Evolutionary conservation across 2,329 filamentous ascomycete species (phyloP), one percentile per base, ranked within the genome.

Genomic region (Zasmidium citrigriseum): DNA sequence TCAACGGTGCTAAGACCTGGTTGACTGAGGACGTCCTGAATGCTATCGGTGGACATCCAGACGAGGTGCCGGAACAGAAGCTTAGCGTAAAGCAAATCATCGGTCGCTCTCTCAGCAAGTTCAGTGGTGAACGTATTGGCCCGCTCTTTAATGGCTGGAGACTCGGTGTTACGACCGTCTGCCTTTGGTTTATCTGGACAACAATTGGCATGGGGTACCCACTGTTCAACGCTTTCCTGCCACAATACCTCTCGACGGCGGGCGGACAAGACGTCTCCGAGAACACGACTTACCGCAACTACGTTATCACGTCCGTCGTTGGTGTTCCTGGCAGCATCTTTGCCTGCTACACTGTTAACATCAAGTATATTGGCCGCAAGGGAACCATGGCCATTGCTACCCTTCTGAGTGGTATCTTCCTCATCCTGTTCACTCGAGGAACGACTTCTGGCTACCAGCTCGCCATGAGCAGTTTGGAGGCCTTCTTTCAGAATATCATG

Each of bases 161-260:
- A 46, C 74, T 84, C 34, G 82, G 70, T 2, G 57, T 79, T 9
- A 80, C 78, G 11, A 85, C 81, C 24, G 59, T 73, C 12, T 70
- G 84, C 1, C 72, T 93, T 49, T 92, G 89, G 89, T 89, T 92
- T 74, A 87, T 86, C 71, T 96, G 91, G 91, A 82, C 87, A 0
- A 87, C 85, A 14, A 93, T 96, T 64, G 91, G 91, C 59, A 89
- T 96, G 85, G 90, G 87, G 2, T 96, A 93, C 69, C 91, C 90
- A 1, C 83, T 96, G 1, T 96, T 93, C 82, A 95, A 95, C 73
- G 89, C 89, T 53, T 96, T 96, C 76, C 81, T 96, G n/a, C 91
- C 91, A 0, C 89, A 95, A 66, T 95, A 95, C 70, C 84, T 96
- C 59, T 84, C 86, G 22, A 53, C 54, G 23, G 83, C 86, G 56